Conservation (phyloP, 192 early-diverging fungal genomes). For the Backusella parvicylindrica region DNA sequence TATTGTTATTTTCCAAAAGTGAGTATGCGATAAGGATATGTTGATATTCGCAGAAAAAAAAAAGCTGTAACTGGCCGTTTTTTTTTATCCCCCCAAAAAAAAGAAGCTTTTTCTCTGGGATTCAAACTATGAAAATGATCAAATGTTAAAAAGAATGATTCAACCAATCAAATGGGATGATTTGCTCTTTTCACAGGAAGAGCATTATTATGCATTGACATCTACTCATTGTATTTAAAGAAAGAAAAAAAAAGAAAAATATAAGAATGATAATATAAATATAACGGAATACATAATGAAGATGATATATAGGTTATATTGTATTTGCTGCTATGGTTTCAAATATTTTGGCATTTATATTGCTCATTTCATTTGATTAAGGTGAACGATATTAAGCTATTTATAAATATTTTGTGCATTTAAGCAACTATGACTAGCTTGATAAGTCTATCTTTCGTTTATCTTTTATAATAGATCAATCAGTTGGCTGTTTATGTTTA, state of each 20-base stretch:
- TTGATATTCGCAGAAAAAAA: background rate
- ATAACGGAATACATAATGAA: too few relatives aligned
- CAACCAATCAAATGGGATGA: background rate
- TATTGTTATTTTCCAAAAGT: background rate
- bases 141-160: background rate
- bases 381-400: background rate
- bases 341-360: too few relatives aligned
- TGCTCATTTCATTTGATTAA: too few relatives aligned
- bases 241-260: too few relatives aligned
- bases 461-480: background rate
- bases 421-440: background rate
- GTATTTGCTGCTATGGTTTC: too few relatives aligned
- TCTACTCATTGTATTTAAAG: background rate
- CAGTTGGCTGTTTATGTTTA: too few relatives aligned
- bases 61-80: background rate
- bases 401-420: background rate
- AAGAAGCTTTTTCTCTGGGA: background rate
- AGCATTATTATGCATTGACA: background rate
- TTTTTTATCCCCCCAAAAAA: background rate
- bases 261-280: too few relatives aligned
- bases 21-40: background rate
- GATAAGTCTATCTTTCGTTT: background rate
- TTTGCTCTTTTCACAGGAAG: background rate
- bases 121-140: background rate
- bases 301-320: too few relatives aligned